A percentile compares a stretch with the other conserved stretches of the same genome.
Evolutionary conservation across 164 flowering plant species (phyloP).

Genomic region (Piper longum): DNA sequence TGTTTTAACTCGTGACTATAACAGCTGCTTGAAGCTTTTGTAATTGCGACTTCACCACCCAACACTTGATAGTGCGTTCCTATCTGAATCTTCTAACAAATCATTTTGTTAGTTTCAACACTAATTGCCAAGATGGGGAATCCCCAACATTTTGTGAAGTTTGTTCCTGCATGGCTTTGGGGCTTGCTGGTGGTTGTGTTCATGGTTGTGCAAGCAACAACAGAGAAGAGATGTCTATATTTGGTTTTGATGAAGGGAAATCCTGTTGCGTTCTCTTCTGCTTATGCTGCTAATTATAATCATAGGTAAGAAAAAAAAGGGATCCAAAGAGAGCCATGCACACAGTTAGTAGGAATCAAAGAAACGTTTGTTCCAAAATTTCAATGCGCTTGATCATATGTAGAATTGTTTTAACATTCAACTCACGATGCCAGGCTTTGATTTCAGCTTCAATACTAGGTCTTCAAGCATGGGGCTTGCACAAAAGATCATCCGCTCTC

Average conservation of each 20-base stretch:
- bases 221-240: slow-evolving; percentile 37
- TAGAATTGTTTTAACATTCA: not conserved
- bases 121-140: not conserved
- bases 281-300: slow-evolving; percentile 1
- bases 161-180: not conserved
- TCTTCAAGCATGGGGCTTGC: slow-evolving; percentile 30
- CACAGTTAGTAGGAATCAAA: not conserved
- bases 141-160: not conserved
- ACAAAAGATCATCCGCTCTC: slow-evolving; percentile 34
- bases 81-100: not conserved
- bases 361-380: not conserved
- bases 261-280: slow-evolving; percentile 44
- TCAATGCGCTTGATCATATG: not conserved
- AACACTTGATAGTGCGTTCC: not conserved
- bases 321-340: not conserved
- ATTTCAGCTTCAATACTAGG: not conserved
- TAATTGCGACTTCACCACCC: not conserved
- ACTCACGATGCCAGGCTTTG: not conserved
- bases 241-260: slow-evolving; percentile 63
- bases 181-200: not conserved
- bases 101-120: not conserved
- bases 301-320: slow-evolving; percentile 3
- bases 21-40: not conserved
- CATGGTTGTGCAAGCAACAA: slow-evolving; percentile 2
- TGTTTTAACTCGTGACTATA: not conserved